Evolutionary conservation across 2,329 filamentous ascomycete genomes (phyloP).

Genomic region (Cercospora canescens): DNA sequence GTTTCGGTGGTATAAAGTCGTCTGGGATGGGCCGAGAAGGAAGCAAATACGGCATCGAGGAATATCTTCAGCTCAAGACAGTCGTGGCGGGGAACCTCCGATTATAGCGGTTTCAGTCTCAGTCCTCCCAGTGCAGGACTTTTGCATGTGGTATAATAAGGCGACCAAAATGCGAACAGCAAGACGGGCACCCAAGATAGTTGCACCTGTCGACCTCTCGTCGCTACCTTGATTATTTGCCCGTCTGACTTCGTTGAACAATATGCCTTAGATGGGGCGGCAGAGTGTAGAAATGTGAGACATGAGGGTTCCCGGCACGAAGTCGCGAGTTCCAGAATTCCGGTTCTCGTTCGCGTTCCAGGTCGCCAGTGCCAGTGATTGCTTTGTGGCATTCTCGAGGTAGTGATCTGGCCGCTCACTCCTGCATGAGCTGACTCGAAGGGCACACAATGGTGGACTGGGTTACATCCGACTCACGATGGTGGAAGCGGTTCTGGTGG

Average conservation of each 20-base stretch:
- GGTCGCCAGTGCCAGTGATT: background rate
- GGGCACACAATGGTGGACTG: background rate
- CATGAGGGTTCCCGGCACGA: too few species aligned
- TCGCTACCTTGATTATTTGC: too few species aligned
- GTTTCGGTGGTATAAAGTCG: slow-evolving; percentile 50
- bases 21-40: slow-evolving; percentile 55
- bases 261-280: too few species aligned
- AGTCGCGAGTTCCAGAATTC: too few species aligned
- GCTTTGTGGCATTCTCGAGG: background rate
- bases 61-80: slow-evolving; percentile 50
- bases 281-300: too few species aligned
- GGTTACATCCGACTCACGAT: too few species aligned
- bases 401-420: background rate
- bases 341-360: too few species aligned
- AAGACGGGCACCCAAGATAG: too few species aligned
- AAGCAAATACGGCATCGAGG: slow-evolving; percentile 50
- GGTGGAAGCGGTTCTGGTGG: background rate
- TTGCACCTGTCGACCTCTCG: too few species aligned
- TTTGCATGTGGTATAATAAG: background rate
- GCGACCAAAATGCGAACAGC: too few species aligned
- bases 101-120: background rate
- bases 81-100: slow-evolving; percentile 16
- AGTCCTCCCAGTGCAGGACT: background rate
- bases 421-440: background rate
- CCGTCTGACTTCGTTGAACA: too few species aligned